Evolutionary conservation across 164 flowering plant genomes (phyloP), one percentile per base, ranked within the genome.

Genomic region (Protea cynaroides): DNA sequence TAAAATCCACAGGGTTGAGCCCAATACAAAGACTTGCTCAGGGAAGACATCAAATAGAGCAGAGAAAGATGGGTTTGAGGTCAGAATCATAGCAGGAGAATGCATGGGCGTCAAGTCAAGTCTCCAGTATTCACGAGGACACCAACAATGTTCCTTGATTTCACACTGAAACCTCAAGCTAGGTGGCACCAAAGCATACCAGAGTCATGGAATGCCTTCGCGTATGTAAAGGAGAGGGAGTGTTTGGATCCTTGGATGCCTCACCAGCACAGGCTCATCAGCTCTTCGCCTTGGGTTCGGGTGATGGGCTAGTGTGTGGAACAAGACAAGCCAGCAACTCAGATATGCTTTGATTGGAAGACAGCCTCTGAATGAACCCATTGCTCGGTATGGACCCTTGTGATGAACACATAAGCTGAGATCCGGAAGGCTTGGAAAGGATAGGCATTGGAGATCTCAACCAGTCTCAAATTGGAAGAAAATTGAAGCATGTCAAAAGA

Each of bases 361-460:
- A 25, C 82, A 84, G 74, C 98, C 97, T 0, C 44, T 92, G 11
- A 81, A 83, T 36, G 94, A 92, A 44, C 89, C 96, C 0, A 84
- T 92, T 58, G 93, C 77, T 44, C 97, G 86, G 61, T 73, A 82
- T 59, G 97, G 98, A 0, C 97, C 98, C 8, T 93, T 76, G 98
- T 93, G 78, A 93, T 93, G 98, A 92, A 89, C 80, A 79, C 96
- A 8, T 85, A 87, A 58, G 89, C 78, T 15, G 88, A 93, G 67
- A 90, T 93, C 59, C 83, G 88, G 3, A 79, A 81, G 64, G 71
- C 98, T 93, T 81, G 97, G 88, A 63, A 81, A 72, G 75, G 95
- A 89, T n/a, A 83, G 72, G 74, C 21, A 72, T 24, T 92, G 96
- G 96, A 92, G 81, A 60, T 88, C 96, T 56, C 80, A 81, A 51